phyloP scores from a whole-genome alignment of 139 green algal genomes.

The Volvox reticuliferus region DNA sequence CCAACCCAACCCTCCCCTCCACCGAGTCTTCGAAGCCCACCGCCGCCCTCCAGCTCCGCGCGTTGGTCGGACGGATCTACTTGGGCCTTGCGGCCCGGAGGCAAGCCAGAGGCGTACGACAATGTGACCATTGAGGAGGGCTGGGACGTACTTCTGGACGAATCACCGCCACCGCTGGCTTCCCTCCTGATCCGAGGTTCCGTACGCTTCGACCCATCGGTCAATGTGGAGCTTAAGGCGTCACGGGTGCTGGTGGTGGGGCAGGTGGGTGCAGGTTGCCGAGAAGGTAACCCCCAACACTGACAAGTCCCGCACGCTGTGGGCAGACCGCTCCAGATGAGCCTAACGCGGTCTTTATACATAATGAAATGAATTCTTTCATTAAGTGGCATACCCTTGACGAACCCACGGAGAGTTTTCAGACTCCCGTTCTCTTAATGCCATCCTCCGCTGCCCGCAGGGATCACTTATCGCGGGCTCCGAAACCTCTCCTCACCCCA shows the following conservation, averaged over 20 bases:
- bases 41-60: background rate
- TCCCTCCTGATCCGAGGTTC: constrained; percentile 45
- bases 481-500: background rate
- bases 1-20: background rate
- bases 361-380: no score
- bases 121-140: constrained; percentile 41
- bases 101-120: background rate
- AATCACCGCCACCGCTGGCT: constrained; percentile 37
- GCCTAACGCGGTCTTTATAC: no score
- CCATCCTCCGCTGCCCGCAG: background rate
- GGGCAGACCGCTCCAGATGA: no score
- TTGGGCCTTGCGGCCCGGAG: constrained; percentile 24
- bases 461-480: constrained; percentile 32
- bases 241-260: background rate
- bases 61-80: constrained; percentile 52
- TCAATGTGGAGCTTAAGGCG: constrained; percentile 40
- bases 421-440: no score
- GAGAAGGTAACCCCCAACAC: no score
- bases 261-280: background rate
- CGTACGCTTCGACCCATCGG: constrained; percentile 41
- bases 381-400: no score
- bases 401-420: no score
- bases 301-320: no score
- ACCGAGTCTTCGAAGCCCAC: background rate
- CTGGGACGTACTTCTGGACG: constrained; percentile 67